phyloP scores from a whole-genome alignment of 2,329 filamentous ascomycete genomes.

The Hawksworthiomyces lignivorus region DNA sequence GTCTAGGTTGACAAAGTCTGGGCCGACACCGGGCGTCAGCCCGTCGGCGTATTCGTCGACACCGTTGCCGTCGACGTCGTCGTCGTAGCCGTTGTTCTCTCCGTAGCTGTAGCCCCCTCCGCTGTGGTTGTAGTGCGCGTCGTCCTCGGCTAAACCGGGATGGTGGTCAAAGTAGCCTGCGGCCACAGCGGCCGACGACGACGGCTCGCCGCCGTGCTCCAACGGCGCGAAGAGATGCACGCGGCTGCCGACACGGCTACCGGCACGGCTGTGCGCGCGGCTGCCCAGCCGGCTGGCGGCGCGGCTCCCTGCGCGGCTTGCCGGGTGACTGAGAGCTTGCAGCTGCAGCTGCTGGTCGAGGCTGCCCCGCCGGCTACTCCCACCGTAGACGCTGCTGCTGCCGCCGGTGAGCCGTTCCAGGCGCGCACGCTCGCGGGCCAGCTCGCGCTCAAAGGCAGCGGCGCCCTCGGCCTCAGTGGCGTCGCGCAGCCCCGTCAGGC shows the following conservation, averaged over 20 bases:
- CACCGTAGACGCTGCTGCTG: no score
- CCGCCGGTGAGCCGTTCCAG: slow-evolving; percentile 22
- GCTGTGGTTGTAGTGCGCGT: slow-evolving; percentile 31
- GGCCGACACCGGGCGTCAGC: slow-evolving; percentile 31
- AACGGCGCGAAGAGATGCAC: slow-evolving; percentile 38
- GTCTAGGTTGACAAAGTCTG: slow-evolving; percentile 57
- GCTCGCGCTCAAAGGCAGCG: slow-evolving; percentile 39
- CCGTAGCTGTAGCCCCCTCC: background rate
- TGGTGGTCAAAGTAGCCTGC: slow-evolving; percentile 10
- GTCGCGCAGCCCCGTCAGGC: slow-evolving; percentile 44
- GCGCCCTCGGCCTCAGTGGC: slow-evolving; percentile 37
- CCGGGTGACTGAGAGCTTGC: slow-evolving; percentile 12
- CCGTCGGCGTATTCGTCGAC: no score
- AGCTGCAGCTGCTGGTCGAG: slow-evolving; percentile 11
- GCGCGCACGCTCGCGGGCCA: slow-evolving; percentile 42
- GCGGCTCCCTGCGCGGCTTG: slow-evolving; percentile 40
- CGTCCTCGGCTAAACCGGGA: slow-evolving; percentile 21
- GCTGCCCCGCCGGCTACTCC: slow-evolving; percentile 42
- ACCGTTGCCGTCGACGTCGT: slow-evolving; percentile 18
- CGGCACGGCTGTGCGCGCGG: slow-evolving; percentile 38
- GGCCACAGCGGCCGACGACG: background rate
- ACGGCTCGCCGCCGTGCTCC: slow-evolving; percentile 24
- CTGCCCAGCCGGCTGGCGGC: slow-evolving; percentile 39
- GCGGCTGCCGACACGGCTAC: slow-evolving; percentile 35
- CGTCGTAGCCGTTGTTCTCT: slow-evolving; percentile 17